A percentile compares a stretch with the other conserved stretches of the same genome.
Evolutionary conservation across 73 alveolate genomes (phyloP).

Genomic region (Paramecium sexaurelia): DNA sequence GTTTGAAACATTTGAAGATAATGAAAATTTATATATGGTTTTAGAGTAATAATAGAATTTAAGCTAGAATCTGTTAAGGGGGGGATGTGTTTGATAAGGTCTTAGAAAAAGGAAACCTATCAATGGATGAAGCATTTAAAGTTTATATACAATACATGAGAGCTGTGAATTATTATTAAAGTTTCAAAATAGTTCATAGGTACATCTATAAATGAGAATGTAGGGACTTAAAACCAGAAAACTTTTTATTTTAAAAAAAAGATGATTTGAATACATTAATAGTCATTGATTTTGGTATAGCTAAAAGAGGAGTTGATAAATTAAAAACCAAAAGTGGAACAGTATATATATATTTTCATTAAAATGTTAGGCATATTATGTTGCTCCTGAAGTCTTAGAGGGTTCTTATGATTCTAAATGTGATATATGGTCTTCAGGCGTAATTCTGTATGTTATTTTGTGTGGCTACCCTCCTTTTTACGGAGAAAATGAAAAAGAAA

Average conservation of each 20-base stretch:
- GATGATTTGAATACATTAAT: slow-evolving; percentile 29
- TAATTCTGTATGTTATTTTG: slow-evolving; percentile 28
- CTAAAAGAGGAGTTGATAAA: slow-evolving; percentile 28
- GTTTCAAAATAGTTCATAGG: slow-evolving; percentile 37
- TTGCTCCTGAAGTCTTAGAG: slow-evolving; percentile 55
- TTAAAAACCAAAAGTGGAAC: slow-evolving; percentile 50
- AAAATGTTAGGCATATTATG: slow-evolving; percentile 12
- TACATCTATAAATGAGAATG: background rate
- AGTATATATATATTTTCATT: background rate
- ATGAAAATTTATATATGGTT: slow-evolving; percentile 39
- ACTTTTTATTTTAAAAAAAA: slow-evolving; percentile 35
- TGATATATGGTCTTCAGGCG: slow-evolving; percentile 59
- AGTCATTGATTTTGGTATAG: slow-evolving; percentile 53
- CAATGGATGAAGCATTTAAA: slow-evolving; percentile 43
- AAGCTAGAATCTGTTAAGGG: slow-evolving; percentile 49
- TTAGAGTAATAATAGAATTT: background rate
- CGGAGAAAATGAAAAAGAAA: slow-evolving; percentile 59
- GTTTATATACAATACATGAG: slow-evolving; percentile 40
- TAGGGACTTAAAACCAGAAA: slow-evolving; percentile 48
- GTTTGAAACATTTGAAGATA: slow-evolving; percentile 53
- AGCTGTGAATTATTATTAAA: slow-evolving; percentile 39
- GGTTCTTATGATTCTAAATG: slow-evolving; percentile 46
- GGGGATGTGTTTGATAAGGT: slow-evolving; percentile 59
- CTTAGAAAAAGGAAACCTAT: slow-evolving; percentile 35
- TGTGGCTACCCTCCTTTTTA: slow-evolving; percentile 59